Conservation (phyloP, 1,284 basidiomycete genomes). For the Rhodotorula sp. region DNA sequence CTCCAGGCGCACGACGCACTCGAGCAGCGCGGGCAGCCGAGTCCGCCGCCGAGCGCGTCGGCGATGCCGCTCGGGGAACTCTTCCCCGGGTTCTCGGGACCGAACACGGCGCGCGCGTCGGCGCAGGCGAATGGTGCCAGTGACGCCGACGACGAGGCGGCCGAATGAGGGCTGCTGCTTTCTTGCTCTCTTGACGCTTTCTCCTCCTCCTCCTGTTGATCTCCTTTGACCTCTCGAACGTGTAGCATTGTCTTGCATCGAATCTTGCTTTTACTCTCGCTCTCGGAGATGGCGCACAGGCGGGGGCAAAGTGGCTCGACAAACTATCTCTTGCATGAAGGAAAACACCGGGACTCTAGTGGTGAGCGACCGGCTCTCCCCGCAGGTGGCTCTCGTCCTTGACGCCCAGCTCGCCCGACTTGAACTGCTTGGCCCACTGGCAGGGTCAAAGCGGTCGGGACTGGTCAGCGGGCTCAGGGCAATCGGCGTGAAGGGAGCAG, state of each 20-base stretch:
- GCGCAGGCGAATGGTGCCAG: neutral
- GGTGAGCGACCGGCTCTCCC: conserved; percentile 32
- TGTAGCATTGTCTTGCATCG: neutral
- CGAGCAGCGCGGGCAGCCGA: conserved; percentile 6
- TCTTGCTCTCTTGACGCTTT: neutral
- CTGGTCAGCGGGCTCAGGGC: neutral
- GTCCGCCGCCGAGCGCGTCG: conserved; percentile 8
- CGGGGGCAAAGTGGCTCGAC: too few relatives aligned
- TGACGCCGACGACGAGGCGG: neutral
- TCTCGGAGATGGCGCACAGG: too few relatives aligned
- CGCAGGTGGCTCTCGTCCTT: conserved; percentile 41
- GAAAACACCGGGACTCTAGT: conserved; percentile 11
- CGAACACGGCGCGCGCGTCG: neutral
- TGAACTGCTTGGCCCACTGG: conserved; percentile 45
- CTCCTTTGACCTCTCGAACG: neutral
- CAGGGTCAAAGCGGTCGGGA: neutral
- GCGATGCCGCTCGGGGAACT: conserved; percentile 7
- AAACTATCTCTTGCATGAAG: neutral
- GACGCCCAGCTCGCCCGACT: conserved; percentile 41
- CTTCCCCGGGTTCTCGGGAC: neutral
- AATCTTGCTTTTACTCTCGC: neutral
- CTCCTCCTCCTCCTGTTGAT: too few relatives aligned
- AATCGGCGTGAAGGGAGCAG: neutral
- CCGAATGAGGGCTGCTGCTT: neutral
- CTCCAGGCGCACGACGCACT: neutral